Evolutionary conservation across 495 filamentous ascomycete species (phyloP).

Genomic region (Xylaria flabelliformis): DNA sequence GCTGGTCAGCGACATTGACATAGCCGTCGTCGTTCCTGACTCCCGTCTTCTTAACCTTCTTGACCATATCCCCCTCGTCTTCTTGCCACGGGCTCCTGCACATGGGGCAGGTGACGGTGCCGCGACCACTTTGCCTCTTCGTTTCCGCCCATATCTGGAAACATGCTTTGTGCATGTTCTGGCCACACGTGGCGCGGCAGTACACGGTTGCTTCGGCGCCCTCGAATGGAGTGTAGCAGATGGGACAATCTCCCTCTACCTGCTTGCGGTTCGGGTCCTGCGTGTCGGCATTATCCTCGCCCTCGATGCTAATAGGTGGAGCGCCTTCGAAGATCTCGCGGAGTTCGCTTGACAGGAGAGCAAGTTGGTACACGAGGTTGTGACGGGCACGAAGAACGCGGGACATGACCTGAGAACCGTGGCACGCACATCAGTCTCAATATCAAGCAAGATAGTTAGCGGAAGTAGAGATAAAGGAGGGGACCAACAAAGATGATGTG

Average conservation of each 20-base stretch:
- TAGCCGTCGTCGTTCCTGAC: constrained; percentile 63
- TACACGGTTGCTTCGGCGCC: constrained; percentile 65
- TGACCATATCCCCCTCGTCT: constrained; percentile 55
- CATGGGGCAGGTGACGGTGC: constrained; percentile 67
- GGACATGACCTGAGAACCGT: constrained; percentile 58
- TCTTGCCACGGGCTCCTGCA: constrained; percentile 67
- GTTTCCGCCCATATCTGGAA: constrained; percentile 74
- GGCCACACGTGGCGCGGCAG: constrained; percentile 76
- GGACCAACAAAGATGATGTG: constrained; percentile 42
- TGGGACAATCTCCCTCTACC: constrained; percentile 77
- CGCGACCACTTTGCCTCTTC: constrained; percentile 45
- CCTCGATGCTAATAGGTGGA: constrained; percentile 43
- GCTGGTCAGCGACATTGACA: constrained; percentile 67
- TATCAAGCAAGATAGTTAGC: background rate
- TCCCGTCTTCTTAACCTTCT: constrained; percentile 51
- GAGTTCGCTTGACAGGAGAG: constrained; percentile 71
- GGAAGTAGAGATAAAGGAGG: background rate
- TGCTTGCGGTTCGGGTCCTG: constrained; percentile 50
- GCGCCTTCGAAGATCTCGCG: constrained; percentile 64
- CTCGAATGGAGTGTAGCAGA: constrained; percentile 76
- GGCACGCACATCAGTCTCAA: background rate
- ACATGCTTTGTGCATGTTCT: constrained; percentile 77
- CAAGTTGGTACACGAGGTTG: constrained; percentile 75
- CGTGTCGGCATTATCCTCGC: constrained; percentile 10
- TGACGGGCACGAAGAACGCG: constrained; percentile 68